Evolutionary conservation across 2,329 filamentous ascomycete genomes (phyloP).

Genomic region (Madurella fahalii): DNA sequence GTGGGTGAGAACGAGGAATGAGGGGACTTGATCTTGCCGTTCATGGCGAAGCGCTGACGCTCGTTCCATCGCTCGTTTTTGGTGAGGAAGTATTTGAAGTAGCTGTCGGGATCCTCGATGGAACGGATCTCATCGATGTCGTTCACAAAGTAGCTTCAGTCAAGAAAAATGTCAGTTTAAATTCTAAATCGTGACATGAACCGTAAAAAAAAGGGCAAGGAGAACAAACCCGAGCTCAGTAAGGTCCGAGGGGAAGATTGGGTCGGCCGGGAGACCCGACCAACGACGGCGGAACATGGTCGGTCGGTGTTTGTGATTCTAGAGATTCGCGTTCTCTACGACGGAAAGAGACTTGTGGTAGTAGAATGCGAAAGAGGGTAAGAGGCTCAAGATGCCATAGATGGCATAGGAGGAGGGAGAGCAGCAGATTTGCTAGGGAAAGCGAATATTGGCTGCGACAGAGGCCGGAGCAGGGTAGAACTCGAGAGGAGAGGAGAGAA

Average conservation of each 20-base stretch:
- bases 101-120: conserved; percentile 61
- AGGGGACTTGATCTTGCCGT: conserved; percentile 52
- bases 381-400: neutral
- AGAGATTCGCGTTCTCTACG: neutral
- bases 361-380: neutral
- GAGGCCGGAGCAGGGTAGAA: no score
- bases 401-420: neutral
- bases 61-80: conserved; percentile 75
- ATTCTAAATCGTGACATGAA: neutral
- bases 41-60: conserved; percentile 68
- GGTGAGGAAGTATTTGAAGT: conserved; percentile 71
- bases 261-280: conserved; percentile 66
- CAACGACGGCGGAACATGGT: conserved; percentile 72
- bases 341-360: no score
- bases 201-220: neutral
- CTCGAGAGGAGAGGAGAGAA: neutral
- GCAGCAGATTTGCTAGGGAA: no score
- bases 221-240: conserved; percentile 64
- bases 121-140: conserved; percentile 69
- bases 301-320: neutral
- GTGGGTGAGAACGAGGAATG: neutral
- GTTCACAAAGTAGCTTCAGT: conserved; percentile 72
- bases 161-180: neutral
- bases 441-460: no score
- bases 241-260: conserved; percentile 61